These are phyloP conservation scores for Davidsoniella virescens DNA, from an alignment of 2,329 filamentous ascomycete species.

Conservation along the genomic window DNA sequence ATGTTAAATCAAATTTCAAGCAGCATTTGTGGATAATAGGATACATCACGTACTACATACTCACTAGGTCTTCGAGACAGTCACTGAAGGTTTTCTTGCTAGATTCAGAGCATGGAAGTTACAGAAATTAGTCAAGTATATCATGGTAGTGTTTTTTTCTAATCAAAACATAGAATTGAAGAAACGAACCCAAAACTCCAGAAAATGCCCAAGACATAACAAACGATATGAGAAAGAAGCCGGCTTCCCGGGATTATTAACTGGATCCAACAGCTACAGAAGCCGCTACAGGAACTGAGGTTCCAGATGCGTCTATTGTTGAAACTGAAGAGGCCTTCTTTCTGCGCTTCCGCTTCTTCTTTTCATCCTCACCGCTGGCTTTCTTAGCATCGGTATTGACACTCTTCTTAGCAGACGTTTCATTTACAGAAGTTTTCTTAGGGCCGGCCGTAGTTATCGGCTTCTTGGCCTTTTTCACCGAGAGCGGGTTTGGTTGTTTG, in stretches of 20 bases:
- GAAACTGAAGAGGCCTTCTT: constrained; percentile 1
- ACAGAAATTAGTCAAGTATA: not conserved
- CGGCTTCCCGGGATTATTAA: not conserved
- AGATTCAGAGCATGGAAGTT: not conserved
- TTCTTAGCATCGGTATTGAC: not conserved
- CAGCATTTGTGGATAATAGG: too few species aligned
- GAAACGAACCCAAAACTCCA: constrained; percentile 5
- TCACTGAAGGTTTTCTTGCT: not conserved
- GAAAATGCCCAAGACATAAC: constrained; percentile 2
- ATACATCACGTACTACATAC: too few species aligned
- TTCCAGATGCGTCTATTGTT: not conserved
- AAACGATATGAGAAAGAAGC: not conserved
- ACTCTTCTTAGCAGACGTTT: too few species aligned
- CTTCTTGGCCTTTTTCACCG: constrained; percentile 40
- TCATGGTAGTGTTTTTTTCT: not conserved
- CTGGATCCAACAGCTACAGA: not conserved
- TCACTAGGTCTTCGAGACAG: too few species aligned
- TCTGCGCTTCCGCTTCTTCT: constrained; percentile 15
- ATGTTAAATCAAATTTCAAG: too few species aligned
- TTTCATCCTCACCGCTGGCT: constrained; percentile 11
- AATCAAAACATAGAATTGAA: not conserved
- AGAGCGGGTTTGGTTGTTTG: constrained; percentile 56
- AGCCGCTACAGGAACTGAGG: not conserved
- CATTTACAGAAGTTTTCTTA: constrained; percentile 16
- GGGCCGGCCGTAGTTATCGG: not conserved